A percentile compares a stretch with the other conserved stretches of the same genome.
phyloP scores from a whole-genome alignment of 2,329 filamentous ascomycete genomes.

The Cercospora sesami region DNA sequence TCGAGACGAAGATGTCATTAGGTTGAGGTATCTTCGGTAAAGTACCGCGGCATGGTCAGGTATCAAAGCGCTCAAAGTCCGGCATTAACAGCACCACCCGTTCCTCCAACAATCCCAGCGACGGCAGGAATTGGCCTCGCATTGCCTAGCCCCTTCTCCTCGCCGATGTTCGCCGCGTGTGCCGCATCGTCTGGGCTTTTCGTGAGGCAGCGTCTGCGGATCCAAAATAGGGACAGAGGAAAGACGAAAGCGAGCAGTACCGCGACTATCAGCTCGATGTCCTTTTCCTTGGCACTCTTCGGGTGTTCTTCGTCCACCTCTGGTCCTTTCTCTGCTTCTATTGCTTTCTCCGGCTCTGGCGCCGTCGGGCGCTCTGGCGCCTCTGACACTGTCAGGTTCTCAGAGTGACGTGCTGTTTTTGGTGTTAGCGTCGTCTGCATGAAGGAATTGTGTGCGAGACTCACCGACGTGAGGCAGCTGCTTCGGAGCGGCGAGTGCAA shows the following conservation, averaged over 20 bases:
- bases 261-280: background rate
- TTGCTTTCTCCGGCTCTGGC: background rate
- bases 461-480: slow-evolving; percentile 11
- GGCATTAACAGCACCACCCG: background rate
- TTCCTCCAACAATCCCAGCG: background rate
- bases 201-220: background rate
- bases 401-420: too few species aligned
- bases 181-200: slow-evolving; percentile 1
- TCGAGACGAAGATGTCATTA: background rate
- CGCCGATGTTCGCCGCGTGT: background rate
- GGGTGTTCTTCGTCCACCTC: too few species aligned
- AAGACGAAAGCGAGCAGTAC: background rate
- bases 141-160: background rate
- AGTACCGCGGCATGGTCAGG: background rate
- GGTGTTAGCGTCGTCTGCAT: background rate
- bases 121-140: background rate
- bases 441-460: background rate
- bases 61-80: background rate
- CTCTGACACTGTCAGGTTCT: background rate
- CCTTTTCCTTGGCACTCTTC: background rate
- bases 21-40: background rate
- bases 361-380: background rate
- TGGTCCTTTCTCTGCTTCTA: background rate
- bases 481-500: slow-evolving; percentile 3
- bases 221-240: background rate